Conservation (phyloP, 2,329 filamentous ascomycete genomes). For the Penicillium sp. region DNA sequence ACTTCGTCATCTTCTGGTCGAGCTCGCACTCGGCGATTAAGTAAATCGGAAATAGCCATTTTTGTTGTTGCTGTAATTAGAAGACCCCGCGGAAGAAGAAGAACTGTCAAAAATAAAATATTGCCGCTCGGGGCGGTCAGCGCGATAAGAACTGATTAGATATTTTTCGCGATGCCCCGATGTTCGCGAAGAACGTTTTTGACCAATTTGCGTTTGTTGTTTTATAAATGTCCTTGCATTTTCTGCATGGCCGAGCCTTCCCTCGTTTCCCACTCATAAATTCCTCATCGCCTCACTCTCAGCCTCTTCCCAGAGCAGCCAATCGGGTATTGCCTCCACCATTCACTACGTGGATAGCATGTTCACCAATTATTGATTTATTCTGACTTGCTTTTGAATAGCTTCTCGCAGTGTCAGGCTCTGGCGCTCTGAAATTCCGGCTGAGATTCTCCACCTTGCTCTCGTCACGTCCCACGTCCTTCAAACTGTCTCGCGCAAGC, state of each 20-base stretch:
- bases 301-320: background rate
- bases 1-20: constrained; percentile 41
- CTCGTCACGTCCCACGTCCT: background rate
- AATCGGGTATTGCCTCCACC: background rate
- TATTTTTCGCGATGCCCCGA: constrained; percentile 14
- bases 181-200: background rate
- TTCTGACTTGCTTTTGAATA: constrained; percentile 1
- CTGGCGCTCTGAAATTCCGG: background rate
- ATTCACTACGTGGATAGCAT: background rate
- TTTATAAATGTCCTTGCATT: background rate
- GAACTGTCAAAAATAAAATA: constrained; percentile 22
- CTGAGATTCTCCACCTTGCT: background rate
- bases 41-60: constrained; percentile 39
- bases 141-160: constrained; percentile 20
- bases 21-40: constrained; percentile 45
- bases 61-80: constrained; percentile 5
- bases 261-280: background rate
- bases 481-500: constrained; percentile 14
- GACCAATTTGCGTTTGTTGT: background rate
- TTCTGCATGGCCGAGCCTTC: background rate
- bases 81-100: constrained; percentile 9
- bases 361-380: background rate
- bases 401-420: background rate
- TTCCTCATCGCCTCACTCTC: background rate
- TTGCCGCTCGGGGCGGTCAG: constrained; percentile 29